Conservation (phyloP, 768 basidiomycete genomes). For the Agaricus subrufescens region DNA sequence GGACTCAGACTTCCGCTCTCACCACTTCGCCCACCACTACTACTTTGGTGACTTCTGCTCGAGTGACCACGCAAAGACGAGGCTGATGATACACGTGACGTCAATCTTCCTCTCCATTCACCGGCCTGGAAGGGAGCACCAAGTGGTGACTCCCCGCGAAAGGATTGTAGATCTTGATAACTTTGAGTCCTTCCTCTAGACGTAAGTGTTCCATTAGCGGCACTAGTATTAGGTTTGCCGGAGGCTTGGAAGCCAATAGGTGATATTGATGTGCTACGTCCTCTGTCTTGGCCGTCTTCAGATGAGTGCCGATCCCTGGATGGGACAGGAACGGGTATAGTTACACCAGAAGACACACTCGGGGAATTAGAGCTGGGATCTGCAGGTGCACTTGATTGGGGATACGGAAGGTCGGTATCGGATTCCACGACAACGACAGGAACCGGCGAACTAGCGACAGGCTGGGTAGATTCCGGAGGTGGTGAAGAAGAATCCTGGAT, state of each 20-base stretch:
- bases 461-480: constrained; percentile 3
- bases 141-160: not conserved
- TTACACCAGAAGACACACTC: not conserved
- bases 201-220: not conserved
- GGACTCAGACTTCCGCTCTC: constrained; percentile 18
- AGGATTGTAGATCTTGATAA: constrained; percentile 4
- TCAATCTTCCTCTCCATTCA: constrained; percentile 8
- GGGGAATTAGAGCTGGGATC: not conserved
- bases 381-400: not conserved
- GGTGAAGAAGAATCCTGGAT: not conserved
- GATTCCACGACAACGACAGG: constrained; percentile 4
- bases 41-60: constrained; percentile 9
- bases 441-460: constrained; percentile 5
- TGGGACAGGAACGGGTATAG: not conserved
- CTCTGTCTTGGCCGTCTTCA: not conserved
- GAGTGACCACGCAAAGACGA: constrained; percentile 10
- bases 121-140: not conserved
- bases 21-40: constrained; percentile 15
- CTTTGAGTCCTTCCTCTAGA: constrained; percentile 6
- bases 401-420: not conserved
- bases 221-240: not conserved
- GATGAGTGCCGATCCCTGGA: not conserved
- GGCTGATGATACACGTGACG: not conserved
- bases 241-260: not conserved
- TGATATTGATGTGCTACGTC: constrained; percentile 3